Conservation (phyloP, 75 land plant genomes). For the Adiantum capillusveneris region DNA sequence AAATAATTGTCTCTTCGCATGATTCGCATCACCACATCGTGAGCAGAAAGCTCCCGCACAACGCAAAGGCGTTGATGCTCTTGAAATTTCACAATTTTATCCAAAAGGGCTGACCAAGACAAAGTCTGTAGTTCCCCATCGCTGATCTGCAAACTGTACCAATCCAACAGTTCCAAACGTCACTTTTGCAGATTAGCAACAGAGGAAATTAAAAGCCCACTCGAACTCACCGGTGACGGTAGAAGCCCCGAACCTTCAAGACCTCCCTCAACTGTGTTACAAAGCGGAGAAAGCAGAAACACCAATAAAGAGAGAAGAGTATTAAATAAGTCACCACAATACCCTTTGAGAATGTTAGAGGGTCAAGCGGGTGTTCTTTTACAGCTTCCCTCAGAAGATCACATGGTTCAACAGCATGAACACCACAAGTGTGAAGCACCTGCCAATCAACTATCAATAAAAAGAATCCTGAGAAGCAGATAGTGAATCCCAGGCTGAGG, state of each 20-base stretch:
- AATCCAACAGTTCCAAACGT: too few species aligned
- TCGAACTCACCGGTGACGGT: conserved; percentile 52
- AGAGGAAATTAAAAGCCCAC: too few species aligned
- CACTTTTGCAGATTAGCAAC: too few species aligned
- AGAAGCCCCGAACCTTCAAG: conserved; percentile 71
- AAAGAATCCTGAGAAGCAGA: conserved; percentile 81
- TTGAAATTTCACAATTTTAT: conserved; percentile 74
- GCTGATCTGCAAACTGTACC: conserved; percentile 12
- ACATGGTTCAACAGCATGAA: conserved; percentile 82
- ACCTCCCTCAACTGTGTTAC: conserved; percentile 81
- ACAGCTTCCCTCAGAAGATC: conserved; percentile 80
- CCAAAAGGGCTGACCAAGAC: conserved; percentile 77
- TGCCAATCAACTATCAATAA: conserved; percentile 85
- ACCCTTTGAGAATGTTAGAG: conserved; percentile 60
- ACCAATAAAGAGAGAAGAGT: conserved; percentile 74
- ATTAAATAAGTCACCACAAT: conserved; percentile 67
- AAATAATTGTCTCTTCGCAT: conserved; percentile 98
- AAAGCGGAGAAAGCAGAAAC: conserved; percentile 82
- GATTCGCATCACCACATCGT: conserved; percentile 90
- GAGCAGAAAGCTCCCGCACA: conserved; percentile 79
- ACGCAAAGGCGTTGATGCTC: conserved; percentile 60
- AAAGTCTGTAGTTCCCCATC: conserved; percentile 83
- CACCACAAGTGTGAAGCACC: conserved; percentile 90
- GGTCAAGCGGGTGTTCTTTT: conserved; percentile 68
- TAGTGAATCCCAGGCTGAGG: conserved; percentile 66